Conservation (phyloP, 2,329 filamentous ascomycete species). For the Aotearoamyces nothofagi region DNA sequence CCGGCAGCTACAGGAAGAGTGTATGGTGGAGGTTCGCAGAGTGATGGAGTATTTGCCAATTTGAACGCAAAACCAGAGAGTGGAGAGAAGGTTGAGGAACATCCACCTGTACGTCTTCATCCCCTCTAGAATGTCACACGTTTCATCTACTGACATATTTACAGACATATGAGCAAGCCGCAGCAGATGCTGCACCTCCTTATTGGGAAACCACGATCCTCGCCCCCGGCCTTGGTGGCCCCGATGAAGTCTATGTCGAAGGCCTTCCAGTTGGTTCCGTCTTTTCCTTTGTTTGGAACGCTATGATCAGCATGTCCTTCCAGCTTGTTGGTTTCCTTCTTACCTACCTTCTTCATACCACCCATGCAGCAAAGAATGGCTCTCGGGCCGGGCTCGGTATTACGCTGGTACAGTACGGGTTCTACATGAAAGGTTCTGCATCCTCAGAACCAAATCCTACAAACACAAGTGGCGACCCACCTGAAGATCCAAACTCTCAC, state of each 20-base stretch:
- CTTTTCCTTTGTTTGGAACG: conserved; percentile 83
- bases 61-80: conserved; percentile 78
- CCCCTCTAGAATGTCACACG: conserved; percentile 1
- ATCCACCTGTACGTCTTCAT: conserved; percentile 63
- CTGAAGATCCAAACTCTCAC: conserved; percentile 79
- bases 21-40: conserved; percentile 61
- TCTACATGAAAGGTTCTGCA: conserved; percentile 68
- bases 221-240: conserved; percentile 75
- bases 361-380: conserved; percentile 94
- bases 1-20: conserved; percentile 26
- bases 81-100: conserved; percentile 68
- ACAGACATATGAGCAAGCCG: conserved; percentile 95
- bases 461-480: conserved; percentile 33
- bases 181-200: conserved; percentile 85
- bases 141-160: conserved; percentile 5
- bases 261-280: conserved; percentile 83
- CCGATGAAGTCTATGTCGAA: conserved; percentile 92
- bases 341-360: conserved; percentile 94
- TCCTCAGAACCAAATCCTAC: conserved; percentile 24
- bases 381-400: conserved; percentile 89
- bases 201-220: conserved; percentile 99
- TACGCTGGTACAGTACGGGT: conserved; percentile 90
- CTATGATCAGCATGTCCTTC: conserved; percentile 95
- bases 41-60: conserved; percentile 94
- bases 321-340: conserved; percentile 94